Percentiles rank a stretch among this genome's conserved stretches.
Conservation (phyloP, 1,139 yeast species). For the Eremothecium gossypii region DNA sequence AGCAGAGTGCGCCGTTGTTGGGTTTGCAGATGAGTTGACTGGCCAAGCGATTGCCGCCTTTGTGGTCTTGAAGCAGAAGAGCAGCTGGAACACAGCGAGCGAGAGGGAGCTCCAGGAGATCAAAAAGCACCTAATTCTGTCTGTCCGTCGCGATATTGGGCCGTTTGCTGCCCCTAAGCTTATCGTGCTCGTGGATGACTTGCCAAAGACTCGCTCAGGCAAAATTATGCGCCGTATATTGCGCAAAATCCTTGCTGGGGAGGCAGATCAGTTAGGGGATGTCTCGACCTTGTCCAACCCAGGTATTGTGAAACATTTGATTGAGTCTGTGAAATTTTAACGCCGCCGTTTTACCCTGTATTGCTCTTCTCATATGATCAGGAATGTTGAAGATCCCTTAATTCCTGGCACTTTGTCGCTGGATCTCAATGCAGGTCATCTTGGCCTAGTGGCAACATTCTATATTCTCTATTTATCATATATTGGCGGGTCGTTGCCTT, state of each 20-base stretch:
- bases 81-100: conserved; percentile 29
- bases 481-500: too few relatives aligned
- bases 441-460: too few relatives aligned
- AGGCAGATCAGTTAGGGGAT: conserved; percentile 71
- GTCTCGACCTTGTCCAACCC: conserved; percentile 72
- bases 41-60: conserved; percentile 81
- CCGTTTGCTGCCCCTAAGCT: conserved; percentile 79
- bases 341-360: neutral
- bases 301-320: conserved; percentile 54
- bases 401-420: too few relatives aligned
- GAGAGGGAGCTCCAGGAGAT: conserved; percentile 44
- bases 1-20: conserved; percentile 74
- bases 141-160: conserved; percentile 73
- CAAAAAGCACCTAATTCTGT: conserved; percentile 59
- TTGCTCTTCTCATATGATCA: neutral
- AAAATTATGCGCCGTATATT: conserved; percentile 78
- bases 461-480: too few relatives aligned
- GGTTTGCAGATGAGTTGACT: conserved; percentile 70
- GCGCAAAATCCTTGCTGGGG: conserved; percentile 69
- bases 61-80: conserved; percentile 50
- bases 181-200: conserved; percentile 61
- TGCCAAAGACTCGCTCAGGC: conserved; percentile 79
- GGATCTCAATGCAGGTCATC: too few relatives aligned
- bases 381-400: neutral
- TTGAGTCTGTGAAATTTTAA: conserved; percentile 43